Base-by-base conservation (phyloP, 768 basidiomycete species). In the Leucosporidium creatinivorum region DNA sequence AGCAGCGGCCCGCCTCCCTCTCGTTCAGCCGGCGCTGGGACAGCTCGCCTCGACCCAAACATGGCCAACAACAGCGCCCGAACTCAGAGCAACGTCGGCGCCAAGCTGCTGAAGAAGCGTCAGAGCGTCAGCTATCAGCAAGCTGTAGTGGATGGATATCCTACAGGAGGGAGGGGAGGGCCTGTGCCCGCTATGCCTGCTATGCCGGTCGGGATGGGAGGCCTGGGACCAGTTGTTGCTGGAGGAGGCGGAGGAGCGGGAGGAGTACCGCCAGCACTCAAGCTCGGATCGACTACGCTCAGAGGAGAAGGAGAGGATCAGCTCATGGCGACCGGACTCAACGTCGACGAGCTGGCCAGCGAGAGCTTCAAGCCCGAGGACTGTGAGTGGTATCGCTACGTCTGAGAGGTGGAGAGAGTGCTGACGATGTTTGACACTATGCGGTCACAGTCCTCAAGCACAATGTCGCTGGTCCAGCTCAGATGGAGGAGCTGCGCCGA, bases 361-460 rank as follows among this genome's bases (percentile, higher is more conserved):
- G 89, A 92, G 23, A 82, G 85, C 51, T 93, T 96, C 78, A 87
- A 97, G 77, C 85, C 94, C 0, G 89, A 92, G 75, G 85, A 85
- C 65, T 98, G 91, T 93, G 78, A 77, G 91, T 82, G 9, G 0
- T 58, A 17, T n/a, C n/a, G 6, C 31, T n/a, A 21, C 31, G 33
- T 47, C 18, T 21, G 23, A 7, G 17, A n/a, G 8, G 39, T 12
- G 19, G 33, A 23, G 52, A 58, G 48, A 52, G 61, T 13, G 51
- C 47, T 60, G 48, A 10, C 8, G 26, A 19, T 57, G 59, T 50
- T 44, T 21, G 33, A 33, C 33, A 10, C 33, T 33, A 33, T 10
- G 47, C 26, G 33, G 7, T 18, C 61, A 21, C 61, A 68, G 66
- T 62, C 26, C 58, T 68, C 15, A 67, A 57, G 47, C 51, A 63